phyloP scores from a whole-genome alignment of 768 basidiomycete genomes.

The Sistotremastrum suecicum region DNA sequence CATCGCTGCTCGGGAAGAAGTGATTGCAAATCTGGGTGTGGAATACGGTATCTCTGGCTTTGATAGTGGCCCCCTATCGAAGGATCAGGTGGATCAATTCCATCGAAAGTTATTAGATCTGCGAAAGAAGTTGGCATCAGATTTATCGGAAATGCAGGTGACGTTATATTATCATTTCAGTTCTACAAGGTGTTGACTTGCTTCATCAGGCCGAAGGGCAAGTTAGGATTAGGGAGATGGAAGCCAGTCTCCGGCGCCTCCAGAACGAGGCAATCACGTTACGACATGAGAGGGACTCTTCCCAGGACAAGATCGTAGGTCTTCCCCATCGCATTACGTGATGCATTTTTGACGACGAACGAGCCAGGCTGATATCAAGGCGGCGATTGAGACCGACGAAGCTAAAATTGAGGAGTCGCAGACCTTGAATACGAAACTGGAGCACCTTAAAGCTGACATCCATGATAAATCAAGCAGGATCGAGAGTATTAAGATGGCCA shows the following conservation, averaged over 20 bases:
- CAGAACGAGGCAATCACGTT: conserved; percentile 21
- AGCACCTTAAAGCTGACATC: conserved; percentile 43
- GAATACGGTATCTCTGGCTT: conserved; percentile 65
- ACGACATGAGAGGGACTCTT: background rate
- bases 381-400: conserved; percentile 38
- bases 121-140: conserved; percentile 24
- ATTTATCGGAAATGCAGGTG: too few relatives aligned
- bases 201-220: too few relatives aligned
- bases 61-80: conserved; percentile 52
- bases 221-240: conserved; percentile 7
- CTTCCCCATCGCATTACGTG: background rate
- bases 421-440: conserved; percentile 37
- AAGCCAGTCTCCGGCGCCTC: conserved; percentile 37
- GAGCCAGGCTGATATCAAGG: conserved; percentile 5
- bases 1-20: conserved; percentile 52
- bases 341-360: too few relatives aligned
- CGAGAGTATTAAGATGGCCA: conserved; percentile 42
- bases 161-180: too few relatives aligned
- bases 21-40: conserved; percentile 55
- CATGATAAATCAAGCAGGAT: conserved; percentile 53
- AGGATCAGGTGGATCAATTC: conserved; percentile 55
- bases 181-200: too few relatives aligned
- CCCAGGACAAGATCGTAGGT: background rate
- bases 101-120: conserved; percentile 22
- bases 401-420: conserved; percentile 41